Evolutionary conservation across 148 eudicot genomes (phyloP), one percentile per base, ranked within the genome.

Genomic region (Amaranthus cruentus): DNA sequence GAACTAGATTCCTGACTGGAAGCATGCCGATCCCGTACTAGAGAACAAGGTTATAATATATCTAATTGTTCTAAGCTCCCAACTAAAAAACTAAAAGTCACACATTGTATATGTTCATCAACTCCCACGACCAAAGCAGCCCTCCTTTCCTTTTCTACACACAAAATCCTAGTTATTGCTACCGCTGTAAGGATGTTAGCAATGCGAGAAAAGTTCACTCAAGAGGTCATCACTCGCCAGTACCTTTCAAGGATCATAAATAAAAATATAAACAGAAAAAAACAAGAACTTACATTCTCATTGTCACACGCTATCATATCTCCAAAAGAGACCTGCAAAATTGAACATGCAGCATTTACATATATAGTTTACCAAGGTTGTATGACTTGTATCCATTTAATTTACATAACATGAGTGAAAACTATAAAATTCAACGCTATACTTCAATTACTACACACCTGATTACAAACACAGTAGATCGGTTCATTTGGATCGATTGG

Each of bases 241-340:
- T 28, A 28, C 38, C 38, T 28, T 28, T 28, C 38, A 28, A 28
- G 38, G 38, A 14, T 44, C 64, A 28, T 51, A 14, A 66, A n/a
- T 65, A 5, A 10, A 70, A 15, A 56, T 28, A 28, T 10, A 55
- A 62, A 4, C 38, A 70, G 10, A 5, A 76, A 54, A 15, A 73
- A 59, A 60, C 15, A 50, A 48, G 62, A 79, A 78, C 85, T 89
- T 81, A 89, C 98, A 81, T 87, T 85, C 83, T 95, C 98, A 71
- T 95, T 95, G 90, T 95, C 98, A 75, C 98, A 95, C 53, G 98
- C 98, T 84, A 95, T 91, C 98, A 95, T 95, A 83, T 95, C 98
- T 67, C 98, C 98, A 77, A 88, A 95, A 56, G 97, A 92, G 60
- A 95, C 97, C 98, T 94, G 88, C 72, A 73, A 78, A 46, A 75